These are phyloP conservation scores for Kernera saxatilis DNA, from an alignment of 345 rosid species.

Conservation along the genomic window DNA sequence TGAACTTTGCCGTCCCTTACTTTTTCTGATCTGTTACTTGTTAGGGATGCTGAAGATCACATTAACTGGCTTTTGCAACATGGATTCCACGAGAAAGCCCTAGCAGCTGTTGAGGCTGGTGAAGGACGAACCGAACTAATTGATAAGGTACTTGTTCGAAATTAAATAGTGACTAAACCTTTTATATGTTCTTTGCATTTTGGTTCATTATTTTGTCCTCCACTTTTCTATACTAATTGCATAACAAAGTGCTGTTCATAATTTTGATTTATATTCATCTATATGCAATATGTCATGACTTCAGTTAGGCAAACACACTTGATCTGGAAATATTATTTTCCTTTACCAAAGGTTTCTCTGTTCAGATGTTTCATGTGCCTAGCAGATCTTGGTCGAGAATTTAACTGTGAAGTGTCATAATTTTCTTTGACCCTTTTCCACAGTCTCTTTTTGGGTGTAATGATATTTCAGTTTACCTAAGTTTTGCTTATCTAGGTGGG, in stretches of 20 bases:
- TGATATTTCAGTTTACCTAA: neutral
- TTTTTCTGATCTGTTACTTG: slow-evolving; percentile 18
- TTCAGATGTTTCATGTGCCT: slow-evolving; percentile 7
- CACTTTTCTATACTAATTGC: neutral
- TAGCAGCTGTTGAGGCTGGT: slow-evolving; percentile 96
- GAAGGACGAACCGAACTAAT: slow-evolving; percentile 90
- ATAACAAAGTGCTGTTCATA: neutral
- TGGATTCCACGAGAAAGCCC: slow-evolving; percentile 96
- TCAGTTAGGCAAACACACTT: neutral
- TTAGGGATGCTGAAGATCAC: slow-evolving; percentile 98
- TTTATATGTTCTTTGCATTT: neutral
- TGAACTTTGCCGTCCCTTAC: neutral
- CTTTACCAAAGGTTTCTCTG: neutral
- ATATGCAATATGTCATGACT: neutral
- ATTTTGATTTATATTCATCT: neutral
- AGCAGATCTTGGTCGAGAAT: neutral
- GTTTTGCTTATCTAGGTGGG: slow-evolving; percentile 65
- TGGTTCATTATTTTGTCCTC: neutral
- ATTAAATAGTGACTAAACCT: neutral
- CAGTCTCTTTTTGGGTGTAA: neutral
- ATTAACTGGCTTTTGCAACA: slow-evolving; percentile 98
- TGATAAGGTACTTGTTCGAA: slow-evolving; percentile 66
- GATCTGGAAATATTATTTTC: neutral
- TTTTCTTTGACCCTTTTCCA: neutral
- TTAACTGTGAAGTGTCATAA: neutral